A percentile compares a stretch with the other conserved stretches of the same genome.
Evolutionary conservation across 495 filamentous ascomycete genomes (phyloP).

Genomic region (Aeminium ludgeri): DNA sequence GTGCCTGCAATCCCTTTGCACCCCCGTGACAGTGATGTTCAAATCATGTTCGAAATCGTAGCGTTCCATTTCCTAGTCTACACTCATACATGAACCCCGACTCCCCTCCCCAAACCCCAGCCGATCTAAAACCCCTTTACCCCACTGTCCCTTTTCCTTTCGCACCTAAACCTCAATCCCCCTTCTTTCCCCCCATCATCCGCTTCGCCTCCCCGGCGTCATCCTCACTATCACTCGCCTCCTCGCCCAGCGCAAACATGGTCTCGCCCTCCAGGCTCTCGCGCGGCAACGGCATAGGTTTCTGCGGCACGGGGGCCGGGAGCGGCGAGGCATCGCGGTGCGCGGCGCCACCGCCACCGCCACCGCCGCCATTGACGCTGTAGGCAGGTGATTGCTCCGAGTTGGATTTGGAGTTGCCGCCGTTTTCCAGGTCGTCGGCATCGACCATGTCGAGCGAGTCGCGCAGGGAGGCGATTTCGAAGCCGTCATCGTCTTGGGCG

Average conservation of each 20-base stretch:
- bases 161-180: too few relatives aligned
- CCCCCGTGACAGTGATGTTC: too few relatives aligned
- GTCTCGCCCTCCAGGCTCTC: slow-evolving; percentile 81
- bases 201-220: slow-evolving; percentile 33
- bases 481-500: slow-evolving; percentile 95
- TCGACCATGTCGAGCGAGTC: slow-evolving; percentile 62
- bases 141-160: too few relatives aligned
- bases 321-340: slow-evolving; percentile 23
- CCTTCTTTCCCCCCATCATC: slow-evolving; percentile 41
- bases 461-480: slow-evolving; percentile 88
- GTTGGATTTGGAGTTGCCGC: not conserved
- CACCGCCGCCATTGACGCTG: too few relatives aligned
- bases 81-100: too few relatives aligned
- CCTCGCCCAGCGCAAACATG: slow-evolving; percentile 75
- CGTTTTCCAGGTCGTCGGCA: slow-evolving; percentile 20
- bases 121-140: too few relatives aligned
- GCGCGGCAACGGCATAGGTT: slow-evolving; percentile 29
- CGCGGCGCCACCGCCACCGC: not conserved
- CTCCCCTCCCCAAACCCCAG: too few relatives aligned
- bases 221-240: slow-evolving; percentile 60
- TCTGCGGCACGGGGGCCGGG: slow-evolving; percentile 26
- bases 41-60: too few relatives aligned
- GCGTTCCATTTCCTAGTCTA: too few relatives aligned
- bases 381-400: too few relatives aligned
- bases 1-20: too few relatives aligned